A percentile compares a stretch with the other conserved stretches of the same genome.
Conservation (phyloP, 2,329 filamentous ascomycete genomes). For the Trichoderma guizhouense region DNA sequence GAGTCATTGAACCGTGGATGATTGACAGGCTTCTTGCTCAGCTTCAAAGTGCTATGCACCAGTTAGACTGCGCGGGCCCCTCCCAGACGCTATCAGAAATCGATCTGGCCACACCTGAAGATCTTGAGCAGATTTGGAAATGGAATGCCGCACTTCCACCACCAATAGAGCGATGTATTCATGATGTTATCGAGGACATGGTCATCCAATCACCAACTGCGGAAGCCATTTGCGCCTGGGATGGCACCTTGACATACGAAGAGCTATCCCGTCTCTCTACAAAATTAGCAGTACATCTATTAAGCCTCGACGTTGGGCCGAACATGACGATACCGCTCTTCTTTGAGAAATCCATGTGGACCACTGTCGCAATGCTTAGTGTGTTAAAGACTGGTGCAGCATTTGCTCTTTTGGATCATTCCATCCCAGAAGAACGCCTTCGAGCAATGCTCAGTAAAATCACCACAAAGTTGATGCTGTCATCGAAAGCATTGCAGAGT, state of each 20-base stretch:
- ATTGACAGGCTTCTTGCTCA: background rate
- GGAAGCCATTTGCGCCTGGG: conserved; percentile 24
- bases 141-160: background rate
- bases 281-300: background rate
- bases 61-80: background rate
- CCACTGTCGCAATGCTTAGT: background rate
- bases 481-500: background rate
- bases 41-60: background rate
- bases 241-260: conserved; percentile 24
- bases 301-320: background rate
- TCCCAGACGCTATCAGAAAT: background rate
- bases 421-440: background rate
- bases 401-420: background rate
- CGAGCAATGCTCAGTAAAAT: background rate
- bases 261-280: conserved; percentile 20
- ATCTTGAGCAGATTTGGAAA: background rate
- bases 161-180: background rate
- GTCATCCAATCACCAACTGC: background rate
- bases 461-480: background rate
- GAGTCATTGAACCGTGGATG: background rate
- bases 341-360: background rate
- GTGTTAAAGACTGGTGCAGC: background rate
- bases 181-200: background rate
- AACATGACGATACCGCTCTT: background rate
- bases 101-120: background rate